Conservation (phyloP, 2,329 filamentous ascomycete genomes). For the Cytospora chrysosperma region DNA sequence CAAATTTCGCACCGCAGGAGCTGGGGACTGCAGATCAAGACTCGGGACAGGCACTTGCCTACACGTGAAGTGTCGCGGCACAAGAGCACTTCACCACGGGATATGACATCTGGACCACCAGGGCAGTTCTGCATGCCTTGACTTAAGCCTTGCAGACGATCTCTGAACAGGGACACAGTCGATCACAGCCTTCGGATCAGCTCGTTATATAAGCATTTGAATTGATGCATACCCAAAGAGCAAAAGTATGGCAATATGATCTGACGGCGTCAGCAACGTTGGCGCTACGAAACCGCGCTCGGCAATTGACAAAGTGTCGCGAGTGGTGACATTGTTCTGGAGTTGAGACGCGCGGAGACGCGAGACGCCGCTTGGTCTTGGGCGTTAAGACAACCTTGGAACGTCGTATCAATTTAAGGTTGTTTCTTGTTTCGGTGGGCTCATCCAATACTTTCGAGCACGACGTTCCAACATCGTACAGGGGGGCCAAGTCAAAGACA, state of each 20-base stretch:
- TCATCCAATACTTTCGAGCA: constrained; percentile 15
- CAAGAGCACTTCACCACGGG: background rate
- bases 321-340: background rate
- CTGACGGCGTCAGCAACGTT: background rate
- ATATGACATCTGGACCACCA: too few species aligned
- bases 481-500: background rate
- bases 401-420: background rate
- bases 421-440: background rate
- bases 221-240: background rate
- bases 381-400: background rate
- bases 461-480: background rate
- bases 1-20: too few species aligned
- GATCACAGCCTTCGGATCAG: background rate
- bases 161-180: background rate
- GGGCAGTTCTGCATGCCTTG: background rate
- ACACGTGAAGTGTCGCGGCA: background rate
- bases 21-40: too few species aligned
- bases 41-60: background rate
- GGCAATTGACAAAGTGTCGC: background rate
- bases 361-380: background rate
- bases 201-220: background rate
- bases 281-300: background rate
- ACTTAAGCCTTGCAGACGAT: background rate
- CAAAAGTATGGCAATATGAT: background rate
- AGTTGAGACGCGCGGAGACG: background rate